phyloP scores from a whole-genome alignment of 164 flowering plant species.

The Chloranthus sessilifolius region DNA sequence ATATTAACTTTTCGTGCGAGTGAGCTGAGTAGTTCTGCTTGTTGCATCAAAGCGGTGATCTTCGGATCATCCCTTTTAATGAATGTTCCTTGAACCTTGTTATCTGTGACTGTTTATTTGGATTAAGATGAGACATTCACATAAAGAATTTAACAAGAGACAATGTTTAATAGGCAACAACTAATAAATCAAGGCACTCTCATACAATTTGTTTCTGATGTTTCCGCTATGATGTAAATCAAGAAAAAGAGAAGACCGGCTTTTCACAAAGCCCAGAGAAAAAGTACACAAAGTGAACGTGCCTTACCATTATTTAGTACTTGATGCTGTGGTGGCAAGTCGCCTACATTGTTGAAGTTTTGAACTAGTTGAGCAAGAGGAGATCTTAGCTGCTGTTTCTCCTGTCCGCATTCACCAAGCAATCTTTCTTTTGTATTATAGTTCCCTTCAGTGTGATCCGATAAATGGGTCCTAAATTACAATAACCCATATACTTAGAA shows the following conservation, averaged over 20 bases:
- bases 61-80: constrained; percentile 84
- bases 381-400: constrained; percentile 39
- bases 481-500: neutral
- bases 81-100: constrained; percentile 58
- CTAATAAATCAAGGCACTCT: neutral
- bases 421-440: constrained; percentile 28
- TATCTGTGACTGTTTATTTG: constrained; percentile 30
- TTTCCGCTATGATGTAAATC: neutral
- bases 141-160: neutral
- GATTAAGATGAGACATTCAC: constrained; percentile 1
- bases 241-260: constrained; percentile 1
- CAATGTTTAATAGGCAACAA: too few species aligned
- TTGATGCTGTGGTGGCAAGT: constrained; percentile 25
- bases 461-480: constrained; percentile 35
- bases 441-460: constrained; percentile 24
- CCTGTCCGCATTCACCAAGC: constrained; percentile 20
- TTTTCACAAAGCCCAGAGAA: too few species aligned
- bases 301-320: constrained; percentile 39
- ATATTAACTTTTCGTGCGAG: constrained; percentile 74
- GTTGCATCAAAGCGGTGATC: constrained; percentile 71
- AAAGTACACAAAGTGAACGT: constrained; percentile 5
- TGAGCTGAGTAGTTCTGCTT: constrained; percentile 89
- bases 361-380: constrained; percentile 61
- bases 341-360: constrained; percentile 28
- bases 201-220: constrained; percentile 2